Evolutionary conservation across 352 stramenopile genomes (phyloP).

Genomic region (Phytophthora citricola): DNA sequence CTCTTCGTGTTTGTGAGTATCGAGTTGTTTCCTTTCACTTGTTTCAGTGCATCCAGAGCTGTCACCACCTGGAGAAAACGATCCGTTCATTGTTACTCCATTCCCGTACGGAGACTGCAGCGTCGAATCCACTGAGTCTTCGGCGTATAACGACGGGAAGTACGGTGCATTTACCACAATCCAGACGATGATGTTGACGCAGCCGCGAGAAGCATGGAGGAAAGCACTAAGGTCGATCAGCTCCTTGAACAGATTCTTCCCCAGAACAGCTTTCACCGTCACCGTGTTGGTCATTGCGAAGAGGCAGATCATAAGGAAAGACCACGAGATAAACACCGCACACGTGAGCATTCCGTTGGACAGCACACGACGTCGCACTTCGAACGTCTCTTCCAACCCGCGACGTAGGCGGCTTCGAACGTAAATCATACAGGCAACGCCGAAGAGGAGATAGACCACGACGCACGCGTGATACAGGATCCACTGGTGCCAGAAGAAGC

Average conservation of each 20-base stretch:
- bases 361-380: constrained; percentile 80
- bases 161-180: constrained; percentile 78
- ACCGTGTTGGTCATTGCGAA: constrained; percentile 71
- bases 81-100: constrained; percentile 10
- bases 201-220: constrained; percentile 74
- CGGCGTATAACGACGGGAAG: constrained; percentile 50
- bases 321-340: constrained; percentile 88
- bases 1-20: constrained; percentile 40
- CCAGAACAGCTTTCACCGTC: constrained; percentile 44
- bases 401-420: constrained; percentile 76
- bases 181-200: constrained; percentile 90
- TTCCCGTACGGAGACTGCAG: constrained; percentile 22
- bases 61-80: constrained; percentile 26
- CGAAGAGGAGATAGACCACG: constrained; percentile 80
- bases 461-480: constrained; percentile 87
- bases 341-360: constrained; percentile 82
- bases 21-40: constrained; percentile 14
- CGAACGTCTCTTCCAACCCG: constrained; percentile 87
- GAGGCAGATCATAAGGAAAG: constrained; percentile 69
- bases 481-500: constrained; percentile 87
- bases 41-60: constrained; percentile 26
- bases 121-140: constrained; percentile 11
- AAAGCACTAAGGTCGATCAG: constrained; percentile 84
- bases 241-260: constrained; percentile 51
- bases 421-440: constrained; percentile 74